phyloP scores from a whole-genome alignment of 768 basidiomycete genomes.

The Solioccasus polychromus region DNA sequence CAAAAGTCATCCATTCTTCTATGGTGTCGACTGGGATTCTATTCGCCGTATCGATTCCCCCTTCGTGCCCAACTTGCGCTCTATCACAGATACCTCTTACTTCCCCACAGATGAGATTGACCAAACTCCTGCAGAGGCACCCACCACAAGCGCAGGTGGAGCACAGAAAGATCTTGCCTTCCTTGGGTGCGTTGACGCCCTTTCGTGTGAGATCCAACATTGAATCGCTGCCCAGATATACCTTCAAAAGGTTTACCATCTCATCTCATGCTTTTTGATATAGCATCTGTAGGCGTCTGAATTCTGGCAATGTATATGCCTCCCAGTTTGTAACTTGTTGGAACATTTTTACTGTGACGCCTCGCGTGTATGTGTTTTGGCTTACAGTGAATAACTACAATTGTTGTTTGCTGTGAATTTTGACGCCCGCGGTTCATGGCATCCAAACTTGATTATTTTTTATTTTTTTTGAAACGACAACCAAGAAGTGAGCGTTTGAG shows the following conservation, averaged over 20 bases:
- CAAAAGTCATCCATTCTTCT: slow-evolving; percentile 90
- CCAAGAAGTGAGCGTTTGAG: neutral
- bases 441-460: no score
- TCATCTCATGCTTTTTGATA: slow-evolving; percentile 53
- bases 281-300: neutral
- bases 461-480: no score
- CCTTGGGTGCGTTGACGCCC: slow-evolving; percentile 46
- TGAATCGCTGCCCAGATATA: slow-evolving; percentile 50
- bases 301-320: neutral
- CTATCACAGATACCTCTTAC: slow-evolving; percentile 96
- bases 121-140: slow-evolving; percentile 54
- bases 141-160: slow-evolving; percentile 35
- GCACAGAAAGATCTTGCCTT: slow-evolving; percentile 63
- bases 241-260: slow-evolving; percentile 73
- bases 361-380: no score
- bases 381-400: no score
- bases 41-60: slow-evolving; percentile 91
- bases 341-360: no score
- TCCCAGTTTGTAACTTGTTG: slow-evolving; percentile 4
- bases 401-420: no score
- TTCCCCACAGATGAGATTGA: slow-evolving; percentile 95
- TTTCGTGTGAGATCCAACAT: slow-evolving; percentile 1
- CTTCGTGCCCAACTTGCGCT: slow-evolving; percentile 92
- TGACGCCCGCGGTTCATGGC: no score
- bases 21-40: slow-evolving; percentile 89